These are phyloP conservation scores for Pleurotus djamor DNA, from an alignment of 768 basidiomycete genomes.

Conservation along the genomic window DNA sequence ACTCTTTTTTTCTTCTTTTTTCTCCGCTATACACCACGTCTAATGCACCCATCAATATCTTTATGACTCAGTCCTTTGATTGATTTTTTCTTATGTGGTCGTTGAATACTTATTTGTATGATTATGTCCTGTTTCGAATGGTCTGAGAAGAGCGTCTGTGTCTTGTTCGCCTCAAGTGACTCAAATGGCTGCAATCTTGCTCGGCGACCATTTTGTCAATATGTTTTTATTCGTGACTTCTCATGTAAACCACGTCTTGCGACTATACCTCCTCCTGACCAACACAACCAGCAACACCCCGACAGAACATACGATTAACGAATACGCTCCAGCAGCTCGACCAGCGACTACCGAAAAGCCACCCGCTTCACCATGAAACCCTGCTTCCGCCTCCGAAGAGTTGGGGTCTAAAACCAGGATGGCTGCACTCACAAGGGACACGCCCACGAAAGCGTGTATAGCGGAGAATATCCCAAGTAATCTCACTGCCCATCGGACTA, in stretches of 20 bases:
- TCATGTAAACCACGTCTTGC: background rate
- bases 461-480: conserved; percentile 11
- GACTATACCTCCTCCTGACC: conserved; percentile 2
- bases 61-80: too few species aligned
- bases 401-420: conserved; percentile 15
- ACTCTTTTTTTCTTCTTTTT: too few species aligned
- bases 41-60: too few species aligned
- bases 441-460: conserved; percentile 15
- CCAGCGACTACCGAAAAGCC: background rate
- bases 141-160: too few species aligned
- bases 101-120: too few species aligned
- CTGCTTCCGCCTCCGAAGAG: background rate
- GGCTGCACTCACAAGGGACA: conserved; percentile 12
- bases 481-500: conserved; percentile 15
- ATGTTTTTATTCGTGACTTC: background rate
- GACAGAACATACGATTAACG: conserved; percentile 1
- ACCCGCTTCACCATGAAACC: background rate
- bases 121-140: too few species aligned
- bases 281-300: background rate
- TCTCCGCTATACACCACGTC: too few species aligned
- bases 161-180: too few species aligned
- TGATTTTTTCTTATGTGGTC: too few species aligned
- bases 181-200: too few species aligned
- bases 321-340: conserved; percentile 6
- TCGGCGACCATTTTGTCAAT: background rate